Base-by-base conservation (phyloP, 2,329 filamentous ascomycete species). In the Alternaria gaisen region DNA sequence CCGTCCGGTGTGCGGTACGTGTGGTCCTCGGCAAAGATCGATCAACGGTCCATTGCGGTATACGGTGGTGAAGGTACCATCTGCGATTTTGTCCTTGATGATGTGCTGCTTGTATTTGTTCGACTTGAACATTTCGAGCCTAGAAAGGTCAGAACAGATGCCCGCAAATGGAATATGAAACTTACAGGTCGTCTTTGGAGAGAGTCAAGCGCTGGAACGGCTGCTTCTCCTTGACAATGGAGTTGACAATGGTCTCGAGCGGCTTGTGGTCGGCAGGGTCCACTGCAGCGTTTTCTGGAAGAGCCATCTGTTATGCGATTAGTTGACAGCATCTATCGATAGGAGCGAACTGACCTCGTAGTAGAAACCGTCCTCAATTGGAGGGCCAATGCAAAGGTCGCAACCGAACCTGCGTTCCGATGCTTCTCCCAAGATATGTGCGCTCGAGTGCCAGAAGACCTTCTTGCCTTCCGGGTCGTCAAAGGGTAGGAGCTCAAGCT, bases 41-140 rank as follows among this genome's bases (percentile, higher is more conserved):
- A 98, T 97, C 58, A 98, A 84, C 14, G 93, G 93, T 60, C 95
- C 95, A 74, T 93, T 96, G 66, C 93, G 89, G 81, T 98, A 99
- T 41, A 98, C 94, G 10, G 95, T 98, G 77, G 93, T 97, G 77
- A 87, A 92, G 57, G 93, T 94, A 70, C 93, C 93, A 70, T 97
- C 93, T 40, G 90, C 85, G 63, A 98, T 92, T 80, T 96, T 93
- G 83, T 93, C 91, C 72, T 93, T 90, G 82, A 99, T 98, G 80
- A 98, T 97, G 80, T 97, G 92, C 78, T 97, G 89, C 87, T 99
- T 98, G 85, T 97, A 98, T 79, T 95, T 95, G 86, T 96, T 97
- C 85, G 97, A 96, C 72, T 89, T 88, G 84, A 98, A 98, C 92
- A 98, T 97, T 78, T 97, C 93, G 53, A 95, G 87, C 52, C 72